Base-by-base conservation (phyloP, 352 stramenopile species). In the Pythium aphanidermatum region DNA sequence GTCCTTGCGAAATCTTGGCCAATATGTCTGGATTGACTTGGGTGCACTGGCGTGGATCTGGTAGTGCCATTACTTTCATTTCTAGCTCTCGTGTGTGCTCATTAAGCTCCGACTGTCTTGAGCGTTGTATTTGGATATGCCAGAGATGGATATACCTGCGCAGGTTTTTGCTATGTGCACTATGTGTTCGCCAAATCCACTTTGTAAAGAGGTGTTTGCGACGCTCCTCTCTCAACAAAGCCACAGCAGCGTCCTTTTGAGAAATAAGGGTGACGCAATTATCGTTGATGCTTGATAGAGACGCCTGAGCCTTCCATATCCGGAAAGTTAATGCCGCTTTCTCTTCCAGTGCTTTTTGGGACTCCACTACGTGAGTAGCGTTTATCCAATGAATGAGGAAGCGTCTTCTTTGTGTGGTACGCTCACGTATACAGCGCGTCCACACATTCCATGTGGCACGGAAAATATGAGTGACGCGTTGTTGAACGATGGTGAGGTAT, bases 121-220 rank as follows among this genome's bases (percentile, higher is more conserved):
- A 4, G 32, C 10, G 20, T 14, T 4, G n/a, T 39, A 29, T 17
- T 9, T 39, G 46, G 2, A n/a, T 19, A 19, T 54, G 33, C 5
- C 32, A 6, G 16, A 36, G 17, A 9, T 27, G 8, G n/a, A 53
- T 19, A 1, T 23, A 43, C 0, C 5, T 2, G 0, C 63, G 43
- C 47, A 87, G 63, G 17, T 53, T 36, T 1, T 56, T 25, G 14
- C 75, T 43, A 0, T 58, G 57, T 10, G 50, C 32, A 2, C 54
- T n/a, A 34, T 87, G 85, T 7, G 70, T 64, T 40, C 51, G 57
- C 75, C 75, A 87, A 13, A 55, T 36, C 53, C 45, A 52, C 42
- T 55, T 62, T 26, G 33, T 33, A 32, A 56, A 30, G 17, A 62
- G 36, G 8, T 13, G 5, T 9, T 27, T 7, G 25, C 31, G 30